A percentile compares a stretch with the other conserved stretches of the same genome.
Evolutionary conservation across 768 basidiomycete genomes (phyloP).

Genomic region (Chalciporus pseudorubinellus): DNA sequence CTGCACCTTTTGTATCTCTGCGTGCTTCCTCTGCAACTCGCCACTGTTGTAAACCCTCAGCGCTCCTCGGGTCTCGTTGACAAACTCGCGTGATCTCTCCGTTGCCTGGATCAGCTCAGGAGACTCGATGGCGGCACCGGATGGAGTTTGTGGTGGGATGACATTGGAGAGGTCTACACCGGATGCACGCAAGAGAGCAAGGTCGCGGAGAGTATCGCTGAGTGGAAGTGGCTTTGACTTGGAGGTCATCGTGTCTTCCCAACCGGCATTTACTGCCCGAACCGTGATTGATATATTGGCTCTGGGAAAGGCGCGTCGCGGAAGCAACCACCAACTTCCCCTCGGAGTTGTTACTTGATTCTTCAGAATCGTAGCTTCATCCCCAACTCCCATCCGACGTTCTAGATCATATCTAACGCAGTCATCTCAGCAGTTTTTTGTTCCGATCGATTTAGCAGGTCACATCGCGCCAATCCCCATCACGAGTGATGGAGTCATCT

Average conservation of each 20-base stretch:
- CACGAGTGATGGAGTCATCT: background rate
- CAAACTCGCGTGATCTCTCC: conserved; percentile 58
- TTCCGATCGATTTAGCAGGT: no score
- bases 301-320: no score
- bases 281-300: no score
- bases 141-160: conserved; percentile 16
- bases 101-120: conserved; percentile 18
- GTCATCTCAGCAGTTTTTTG: no score
- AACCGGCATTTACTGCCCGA: background rate
- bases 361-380: no score
- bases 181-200: conserved; percentile 66
- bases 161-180: conserved; percentile 40
- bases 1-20: conserved; percentile 55
- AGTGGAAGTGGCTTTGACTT: conserved; percentile 50
- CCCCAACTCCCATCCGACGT: no score
- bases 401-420: no score
- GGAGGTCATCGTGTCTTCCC: conserved; percentile 22
- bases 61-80: conserved; percentile 53
- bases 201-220: conserved; percentile 60
- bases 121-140: conserved; percentile 6
- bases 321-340: no score
- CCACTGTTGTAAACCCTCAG: conserved; percentile 43
- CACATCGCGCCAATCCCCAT: background rate
- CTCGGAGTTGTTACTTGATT: no score
- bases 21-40: conserved; percentile 52